These are phyloP conservation scores for Ceratocystis huliohia DNA, from an alignment of 2,329 filamentous ascomycete genomes.

Conservation along the genomic window DNA sequence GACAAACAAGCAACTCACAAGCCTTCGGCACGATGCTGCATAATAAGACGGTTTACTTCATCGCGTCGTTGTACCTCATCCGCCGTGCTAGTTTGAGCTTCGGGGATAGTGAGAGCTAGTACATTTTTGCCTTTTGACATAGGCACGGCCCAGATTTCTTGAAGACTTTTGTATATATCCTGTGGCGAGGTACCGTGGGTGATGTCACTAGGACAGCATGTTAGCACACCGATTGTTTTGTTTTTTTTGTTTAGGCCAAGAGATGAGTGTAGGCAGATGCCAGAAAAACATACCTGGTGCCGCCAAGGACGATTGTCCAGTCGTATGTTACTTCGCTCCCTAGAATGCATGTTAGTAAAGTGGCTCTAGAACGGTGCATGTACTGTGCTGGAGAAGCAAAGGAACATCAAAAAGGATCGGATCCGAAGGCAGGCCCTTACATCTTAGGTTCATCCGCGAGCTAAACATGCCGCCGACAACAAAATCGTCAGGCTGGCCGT, in stretches of 20 bases:
- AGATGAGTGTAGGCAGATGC: neutral
- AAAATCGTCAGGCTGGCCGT: conserved; percentile 41
- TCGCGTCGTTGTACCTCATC: conserved; percentile 30
- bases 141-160: conserved; percentile 38
- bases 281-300: conserved; percentile 41
- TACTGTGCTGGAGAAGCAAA: neutral
- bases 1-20: conserved; percentile 32
- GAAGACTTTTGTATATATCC: conserved; percentile 38
- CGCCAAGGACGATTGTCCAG: conserved; percentile 52
- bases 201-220: conserved; percentile 35
- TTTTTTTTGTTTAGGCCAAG: neutral
- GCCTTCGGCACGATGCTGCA: conserved; percentile 35
- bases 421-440: conserved; percentile 25
- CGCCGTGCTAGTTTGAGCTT: conserved; percentile 30
- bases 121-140: conserved; percentile 41
- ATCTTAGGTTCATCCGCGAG: conserved; percentile 28
- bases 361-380: neutral
- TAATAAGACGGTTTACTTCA: conserved; percentile 42
- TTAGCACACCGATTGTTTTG: neutral
- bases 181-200: conserved; percentile 30
- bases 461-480: conserved; percentile 30
- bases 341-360: conserved; percentile 16
- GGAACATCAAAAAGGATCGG: neutral
- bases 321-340: conserved; percentile 32
- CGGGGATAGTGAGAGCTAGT: conserved; percentile 51